Evolutionary conservation across 768 basidiomycete genomes (phyloP).

Genomic region (Tephrocybe sp.): DNA sequence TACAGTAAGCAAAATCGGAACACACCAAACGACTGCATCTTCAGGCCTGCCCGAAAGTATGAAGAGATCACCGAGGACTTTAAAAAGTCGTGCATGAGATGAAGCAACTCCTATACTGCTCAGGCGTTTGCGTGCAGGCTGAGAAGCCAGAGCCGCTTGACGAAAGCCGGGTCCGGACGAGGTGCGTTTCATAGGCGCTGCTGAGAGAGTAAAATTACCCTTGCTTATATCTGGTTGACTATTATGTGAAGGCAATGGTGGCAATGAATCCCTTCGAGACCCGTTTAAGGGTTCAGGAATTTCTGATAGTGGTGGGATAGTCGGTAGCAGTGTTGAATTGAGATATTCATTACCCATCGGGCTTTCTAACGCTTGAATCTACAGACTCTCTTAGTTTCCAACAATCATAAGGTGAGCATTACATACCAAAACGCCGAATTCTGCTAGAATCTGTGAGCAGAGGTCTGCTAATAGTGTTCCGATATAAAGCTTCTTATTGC

Average conservation of each 20-base stretch:
- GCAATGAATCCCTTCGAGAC: constrained; percentile 39
- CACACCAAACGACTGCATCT: constrained; percentile 80
- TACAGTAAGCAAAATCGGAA: background rate
- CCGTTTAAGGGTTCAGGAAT: constrained; percentile 55
- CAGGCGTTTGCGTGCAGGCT: constrained; percentile 57
- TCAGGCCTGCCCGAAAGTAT: constrained; percentile 81
- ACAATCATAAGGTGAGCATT: background rate
- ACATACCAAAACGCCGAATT: constrained; percentile 82
- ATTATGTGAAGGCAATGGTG: constrained; percentile 45
- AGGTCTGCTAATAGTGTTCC: constrained; percentile 87
- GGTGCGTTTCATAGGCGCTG: constrained; percentile 52
- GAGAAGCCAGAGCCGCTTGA: constrained; percentile 46
- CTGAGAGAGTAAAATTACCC: constrained; percentile 31
- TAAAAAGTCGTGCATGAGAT: constrained; percentile 83
- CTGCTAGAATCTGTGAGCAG: constrained; percentile 82
- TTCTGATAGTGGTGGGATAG: constrained; percentile 57
- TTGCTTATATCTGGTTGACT: constrained; percentile 56
- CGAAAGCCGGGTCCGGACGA: constrained; percentile 51
- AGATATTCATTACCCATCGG: constrained; percentile 85
- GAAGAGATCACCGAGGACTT: constrained; percentile 86
- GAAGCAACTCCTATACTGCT: constrained; percentile 66
- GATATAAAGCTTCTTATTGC: constrained; percentile 84
- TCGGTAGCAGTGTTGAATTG: constrained; percentile 65
- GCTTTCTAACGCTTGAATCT: constrained; percentile 80
- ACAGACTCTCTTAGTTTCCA: constrained; percentile 7